A percentile compares a stretch with the other conserved stretches of the same genome.
Conservation (phyloP, 352 stramenopile species). For the Globisporangium paroecandrum region DNA sequence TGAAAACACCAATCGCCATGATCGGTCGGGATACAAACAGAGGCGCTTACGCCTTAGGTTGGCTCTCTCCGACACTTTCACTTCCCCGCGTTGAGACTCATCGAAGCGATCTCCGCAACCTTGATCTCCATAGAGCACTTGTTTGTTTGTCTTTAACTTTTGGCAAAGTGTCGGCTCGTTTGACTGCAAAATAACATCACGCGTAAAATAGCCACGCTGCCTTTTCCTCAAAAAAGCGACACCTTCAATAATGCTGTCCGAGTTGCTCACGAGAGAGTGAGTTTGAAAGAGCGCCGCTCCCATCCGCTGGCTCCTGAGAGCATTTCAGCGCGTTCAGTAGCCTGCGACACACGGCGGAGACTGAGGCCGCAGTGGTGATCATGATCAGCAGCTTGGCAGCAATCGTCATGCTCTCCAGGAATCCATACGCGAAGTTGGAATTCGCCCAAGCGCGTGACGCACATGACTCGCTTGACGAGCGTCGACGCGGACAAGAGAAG, state of each 20-base stretch:
- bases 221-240: constrained; percentile 1
- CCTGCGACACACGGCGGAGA: background rate
- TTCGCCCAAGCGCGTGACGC: background rate
- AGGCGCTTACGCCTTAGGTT: background rate
- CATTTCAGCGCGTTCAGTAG: background rate
- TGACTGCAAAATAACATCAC: no score
- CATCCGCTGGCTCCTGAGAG: background rate
- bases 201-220: no score
- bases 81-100: background rate
- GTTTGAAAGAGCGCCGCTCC: background rate
- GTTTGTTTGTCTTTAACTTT: no score
- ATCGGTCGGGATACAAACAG: background rate
- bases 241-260: background rate
- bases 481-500: background rate
- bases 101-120: background rate
- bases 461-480: background rate
- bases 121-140: no score
- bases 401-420: background rate
- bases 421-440: background rate
- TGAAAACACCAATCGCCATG: background rate
- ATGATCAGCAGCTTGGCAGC: background rate
- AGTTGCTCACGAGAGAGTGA: background rate
- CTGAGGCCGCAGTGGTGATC: background rate
- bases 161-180: no score
- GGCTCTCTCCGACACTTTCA: background rate